phyloP scores from a whole-genome alignment of 257 asterid genomes.

The Nicotiana sylvestris region DNA sequence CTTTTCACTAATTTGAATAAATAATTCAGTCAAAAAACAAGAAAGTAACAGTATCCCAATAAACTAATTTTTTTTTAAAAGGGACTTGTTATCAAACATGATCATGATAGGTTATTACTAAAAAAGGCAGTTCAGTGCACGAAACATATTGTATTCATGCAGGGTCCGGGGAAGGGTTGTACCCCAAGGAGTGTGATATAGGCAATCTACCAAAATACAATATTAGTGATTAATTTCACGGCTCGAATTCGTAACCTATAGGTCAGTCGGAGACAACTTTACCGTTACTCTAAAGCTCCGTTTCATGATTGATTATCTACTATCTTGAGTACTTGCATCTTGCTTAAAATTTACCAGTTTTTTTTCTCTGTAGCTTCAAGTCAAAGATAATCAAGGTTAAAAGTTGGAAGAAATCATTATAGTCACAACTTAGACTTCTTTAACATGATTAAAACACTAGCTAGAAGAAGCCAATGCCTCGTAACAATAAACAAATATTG shows the following conservation, averaged over 20 bases:
- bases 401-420: conserved; percentile 31
- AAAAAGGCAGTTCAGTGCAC: too few relatives aligned
- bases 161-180: too few relatives aligned
- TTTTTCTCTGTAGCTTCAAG: conserved; percentile 20
- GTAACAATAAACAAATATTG: not conserved
- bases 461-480: not conserved
- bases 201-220: too few relatives aligned
- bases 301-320: too few relatives aligned
- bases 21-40: conserved; percentile 2
- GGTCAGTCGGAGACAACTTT: too few relatives aligned
- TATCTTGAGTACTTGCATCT: not conserved
- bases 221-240: too few relatives aligned
- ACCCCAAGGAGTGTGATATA: too few relatives aligned
- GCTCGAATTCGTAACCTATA: too few relatives aligned
- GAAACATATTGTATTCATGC: too few relatives aligned
- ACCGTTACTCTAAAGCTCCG: too few relatives aligned
- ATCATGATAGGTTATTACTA: conserved; percentile 10
- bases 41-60: not conserved
- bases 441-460: conserved; percentile 15
- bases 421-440: conserved; percentile 28
- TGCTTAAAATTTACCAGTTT: not conserved
- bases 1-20: not conserved
- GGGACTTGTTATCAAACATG: not conserved
- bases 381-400: conserved; percentile 38
- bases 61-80: not conserved